Evolutionary conservation across 768 basidiomycete species (phyloP), one percentile per base, ranked within the genome.

Genomic region (Trametes elegans): DNA sequence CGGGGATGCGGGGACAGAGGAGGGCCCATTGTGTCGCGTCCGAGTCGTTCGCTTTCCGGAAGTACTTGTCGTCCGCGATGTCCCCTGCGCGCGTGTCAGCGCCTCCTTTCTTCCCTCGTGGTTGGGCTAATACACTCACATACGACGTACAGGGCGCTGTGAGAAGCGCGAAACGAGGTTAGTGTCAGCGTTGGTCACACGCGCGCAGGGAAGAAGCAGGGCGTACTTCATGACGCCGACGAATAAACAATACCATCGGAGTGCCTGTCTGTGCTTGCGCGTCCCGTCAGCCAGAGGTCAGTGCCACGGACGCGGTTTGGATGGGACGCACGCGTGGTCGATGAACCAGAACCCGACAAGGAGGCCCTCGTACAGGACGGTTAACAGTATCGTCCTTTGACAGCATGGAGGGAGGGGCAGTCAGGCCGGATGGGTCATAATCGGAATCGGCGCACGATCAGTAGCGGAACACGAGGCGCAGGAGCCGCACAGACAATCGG

Each of bases 261-360:
- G 71, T 39, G 89, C 87, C 71, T 85, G 84, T 38, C 85, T 59
- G 14, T 9, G 8, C 42, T 28, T 38, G 51, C 34, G 9, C 4
- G 2, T 9, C 7, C 16, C 3, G 45, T 46, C 8, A 34, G 42
- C 23, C 7, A 94, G 44, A 38, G 36, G 5, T 34, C 6, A 27
- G 16, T 32, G 7, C 9, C 23, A 3, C 8, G 23, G 23, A 8
- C 18, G 45, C 24, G 46, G 24, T 18, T 46, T 32, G 44, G 43
- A 59, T 52, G 34, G 40, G 48, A 77, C 86, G 61, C 69, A 88
- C 92, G 79, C 93, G 69, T 98, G 95, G 66, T 87, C 92, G 39
- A 94, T 84, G 68, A 96, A 97, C 94, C 95, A 97, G 61, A 98
- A 90, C 0, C 91, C 94, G 53, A 98, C 81, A 42, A 98, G 76